Evolutionary conservation across 768 basidiomycete genomes (phyloP), one percentile per base, ranked within the genome.

Genomic region (Leccinum truebloodii): DNA sequence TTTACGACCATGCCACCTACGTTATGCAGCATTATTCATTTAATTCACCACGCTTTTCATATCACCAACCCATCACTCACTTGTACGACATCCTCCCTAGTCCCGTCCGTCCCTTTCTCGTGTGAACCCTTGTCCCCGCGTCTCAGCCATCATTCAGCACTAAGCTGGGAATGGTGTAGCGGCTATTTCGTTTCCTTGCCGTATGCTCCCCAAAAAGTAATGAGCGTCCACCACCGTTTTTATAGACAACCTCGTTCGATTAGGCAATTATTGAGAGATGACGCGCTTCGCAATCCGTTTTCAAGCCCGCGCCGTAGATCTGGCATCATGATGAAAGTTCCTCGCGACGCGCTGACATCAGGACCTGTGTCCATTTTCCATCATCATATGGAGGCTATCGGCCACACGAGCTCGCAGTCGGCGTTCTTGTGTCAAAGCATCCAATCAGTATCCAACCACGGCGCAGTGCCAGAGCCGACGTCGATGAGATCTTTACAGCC

Each of bases 111-210:
- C 48, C 41, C 16, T 35, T 24, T 41, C 50, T 39, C 64, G 65
- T 69, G 68, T 63, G 68, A 68, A 69, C 35, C n/a, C 41, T 35
- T 44, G 4, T n/a, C 28, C 22, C 41, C 28, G 52, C 32, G 41
- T 46, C 18, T 37, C 52, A 41, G 58, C 54, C 35, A n/a, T 18
- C 44, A 46, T 55, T 41, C 24, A 24, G 20, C 46, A 3, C 39
- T 10, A 46, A 20, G 58, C 67, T 71, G 69, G 67, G 64, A 69
- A 69, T 39, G 4, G 9, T 6, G 30, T 20, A n/a, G 24, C 65
- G 56, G 58, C 48, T 57, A 55, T 63, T 63, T 55, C 61, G 53
- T 59, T 64, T 59, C 61, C 60, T 10, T 44, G 10, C 41, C 4
- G 41, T 44, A 44, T 20, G 53, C 41, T 20, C 61, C 57, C 62